Evolutionary conservation across 2,329 filamentous ascomycete species (phyloP).

Genomic region (Cercospora brassicicola): DNA sequence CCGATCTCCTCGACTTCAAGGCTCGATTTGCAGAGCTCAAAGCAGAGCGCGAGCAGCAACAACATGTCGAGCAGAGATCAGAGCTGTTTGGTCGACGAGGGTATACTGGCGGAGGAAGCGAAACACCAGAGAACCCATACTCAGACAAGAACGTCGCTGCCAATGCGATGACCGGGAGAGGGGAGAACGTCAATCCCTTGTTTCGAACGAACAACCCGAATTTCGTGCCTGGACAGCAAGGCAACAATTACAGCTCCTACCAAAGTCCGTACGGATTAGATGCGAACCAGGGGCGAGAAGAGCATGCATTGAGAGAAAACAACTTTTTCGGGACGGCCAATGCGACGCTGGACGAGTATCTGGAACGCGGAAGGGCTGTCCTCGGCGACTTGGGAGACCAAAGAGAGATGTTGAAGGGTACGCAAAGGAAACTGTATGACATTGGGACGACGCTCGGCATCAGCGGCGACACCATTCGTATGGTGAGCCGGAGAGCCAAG

Average conservation of each 20-base stretch:
- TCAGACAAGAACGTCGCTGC: conserved; percentile 54
- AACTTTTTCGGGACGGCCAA: conserved; percentile 82
- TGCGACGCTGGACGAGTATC: conserved; percentile 85
- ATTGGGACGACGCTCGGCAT: conserved; percentile 92
- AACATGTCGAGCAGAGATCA: conserved; percentile 55
- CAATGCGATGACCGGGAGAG: conserved; percentile 29
- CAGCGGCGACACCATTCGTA: conserved; percentile 92
- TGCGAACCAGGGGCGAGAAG: conserved; percentile 56
- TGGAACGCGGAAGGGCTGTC: conserved; percentile 86
- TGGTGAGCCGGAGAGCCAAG: conserved; percentile 86
- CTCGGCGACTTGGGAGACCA: conserved; percentile 85
- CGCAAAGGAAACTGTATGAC: conserved; percentile 84
- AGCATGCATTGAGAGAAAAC: conserved; percentile 84
- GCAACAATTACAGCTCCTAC: conserved; percentile 45
- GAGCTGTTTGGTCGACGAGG: conserved; percentile 85
- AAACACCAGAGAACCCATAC: conserved; percentile 89
- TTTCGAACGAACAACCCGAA: conserved; percentile 42
- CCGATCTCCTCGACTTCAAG: conserved; percentile 78
- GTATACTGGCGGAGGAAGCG: conserved; percentile 56
- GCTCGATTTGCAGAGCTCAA: conserved; percentile 76
- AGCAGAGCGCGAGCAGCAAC: conserved; percentile 68
- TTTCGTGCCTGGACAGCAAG: conserved; percentile 36
- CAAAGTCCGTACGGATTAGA: conserved; percentile 40
- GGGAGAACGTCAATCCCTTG: conserved; percentile 39
- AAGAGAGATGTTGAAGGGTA: conserved; percentile 91